A percentile compares a stretch with the other conserved stretches of the same genome.
Evolutionary conservation across 345 rosid species (phyloP).

Genomic region (Brassica carinata): DNA sequence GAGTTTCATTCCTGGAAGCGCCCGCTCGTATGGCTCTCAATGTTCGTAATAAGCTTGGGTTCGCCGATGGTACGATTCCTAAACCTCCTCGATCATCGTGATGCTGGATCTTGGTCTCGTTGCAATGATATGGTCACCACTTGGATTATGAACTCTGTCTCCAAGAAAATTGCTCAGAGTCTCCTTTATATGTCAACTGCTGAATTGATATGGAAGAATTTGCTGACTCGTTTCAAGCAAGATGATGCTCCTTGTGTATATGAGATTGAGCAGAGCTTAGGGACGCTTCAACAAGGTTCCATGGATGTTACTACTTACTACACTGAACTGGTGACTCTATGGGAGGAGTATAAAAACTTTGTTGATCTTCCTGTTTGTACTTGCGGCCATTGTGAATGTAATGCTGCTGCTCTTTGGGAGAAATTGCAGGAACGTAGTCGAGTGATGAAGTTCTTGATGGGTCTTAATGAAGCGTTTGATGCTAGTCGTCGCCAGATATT

Average conservation of each 20-base stretch:
- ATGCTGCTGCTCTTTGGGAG: not conserved
- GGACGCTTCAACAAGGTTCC: not conserved
- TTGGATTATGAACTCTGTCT: not conserved
- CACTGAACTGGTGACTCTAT: not conserved
- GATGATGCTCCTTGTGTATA: not conserved
- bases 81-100: not conserved
- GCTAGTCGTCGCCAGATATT: not conserved
- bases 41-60: too few species aligned
- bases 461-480: not conserved
- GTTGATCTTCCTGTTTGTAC: not conserved
- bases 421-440: not conserved
- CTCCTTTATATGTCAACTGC: not conserved
- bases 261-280: not conserved
- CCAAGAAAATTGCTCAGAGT: not conserved
- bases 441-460: not conserved
- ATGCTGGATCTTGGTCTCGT: not conserved
- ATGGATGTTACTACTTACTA: not conserved
- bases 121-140: not conserved
- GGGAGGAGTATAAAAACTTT: not conserved
- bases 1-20: too few species aligned
- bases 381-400: not conserved
- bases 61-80: too few species aligned
- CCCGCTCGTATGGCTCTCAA: too few species aligned
- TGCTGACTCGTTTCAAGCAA: not conserved
- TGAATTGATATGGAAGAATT: not conserved